Evolutionary conservation across 768 basidiomycete genomes (phyloP).

Genomic region (Tephrocybe sp.): DNA sequence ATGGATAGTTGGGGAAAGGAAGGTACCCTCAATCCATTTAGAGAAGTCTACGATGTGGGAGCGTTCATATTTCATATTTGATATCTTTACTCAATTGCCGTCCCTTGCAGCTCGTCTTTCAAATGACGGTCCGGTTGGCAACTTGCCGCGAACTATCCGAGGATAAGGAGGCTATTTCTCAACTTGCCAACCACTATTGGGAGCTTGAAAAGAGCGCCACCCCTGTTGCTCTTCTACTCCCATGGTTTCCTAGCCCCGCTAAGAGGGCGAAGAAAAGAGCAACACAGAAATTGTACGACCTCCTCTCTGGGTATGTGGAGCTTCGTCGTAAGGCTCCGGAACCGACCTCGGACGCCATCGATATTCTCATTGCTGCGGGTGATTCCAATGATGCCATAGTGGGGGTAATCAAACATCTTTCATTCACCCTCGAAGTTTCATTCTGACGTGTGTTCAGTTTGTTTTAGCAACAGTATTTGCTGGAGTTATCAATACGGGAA

Average conservation of each 20-base stretch:
- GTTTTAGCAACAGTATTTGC: conserved; percentile 34
- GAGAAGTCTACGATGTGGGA: conserved; percentile 19
- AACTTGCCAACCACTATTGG: conserved; percentile 14
- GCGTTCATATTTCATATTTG: not conserved
- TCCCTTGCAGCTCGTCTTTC: conserved; percentile 18
- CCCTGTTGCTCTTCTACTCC: conserved; percentile 19
- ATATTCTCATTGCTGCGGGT: conserved; percentile 19
- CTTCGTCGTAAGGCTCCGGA: conserved; percentile 10
- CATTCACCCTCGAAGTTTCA: not conserved
- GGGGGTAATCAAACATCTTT: conserved; percentile 13
- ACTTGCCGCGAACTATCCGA: conserved; percentile 19
- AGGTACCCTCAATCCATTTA: conserved; percentile 18
- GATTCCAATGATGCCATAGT: conserved; percentile 22
- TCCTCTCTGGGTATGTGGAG: conserved; percentile 17
- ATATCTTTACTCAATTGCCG: not conserved
- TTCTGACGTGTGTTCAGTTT: conserved; percentile 19
- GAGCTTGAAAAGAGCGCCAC: conserved; percentile 15
- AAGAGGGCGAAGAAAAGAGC: conserved; percentile 17
- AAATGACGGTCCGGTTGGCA: conserved; percentile 19
- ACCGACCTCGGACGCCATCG: conserved; percentile 18
- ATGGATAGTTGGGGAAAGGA: conserved; percentile 15
- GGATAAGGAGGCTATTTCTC: conserved; percentile 14
- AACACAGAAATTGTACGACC: conserved; percentile 14
- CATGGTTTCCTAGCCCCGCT: conserved; percentile 24
- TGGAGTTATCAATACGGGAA: conserved; percentile 35